Base-by-base conservation (phyloP, 2,329 filamentous ascomycete species). In the Colletotrichum liaoningense region DNA sequence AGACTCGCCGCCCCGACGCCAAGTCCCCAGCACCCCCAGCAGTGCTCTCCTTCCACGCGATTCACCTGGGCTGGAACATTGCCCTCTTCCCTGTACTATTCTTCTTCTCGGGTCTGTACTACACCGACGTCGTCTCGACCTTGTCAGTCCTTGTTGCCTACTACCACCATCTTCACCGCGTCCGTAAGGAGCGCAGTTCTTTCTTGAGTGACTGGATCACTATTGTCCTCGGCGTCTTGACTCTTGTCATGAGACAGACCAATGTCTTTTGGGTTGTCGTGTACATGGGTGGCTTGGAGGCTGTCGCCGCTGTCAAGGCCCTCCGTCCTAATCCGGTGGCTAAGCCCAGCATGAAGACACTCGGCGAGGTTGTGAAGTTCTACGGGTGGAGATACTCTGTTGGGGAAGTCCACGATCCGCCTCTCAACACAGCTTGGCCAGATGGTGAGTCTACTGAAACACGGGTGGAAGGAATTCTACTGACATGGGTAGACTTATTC, bases 251-350 rank as follows among this genome's bases (percentile, higher is more conserved):
- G 86, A 89, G 97, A 28, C 97, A 99, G 82, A 99, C 97, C 0
- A 99, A 99, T 78, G 93, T 98, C 69, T 98, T 99, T 80, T 99
- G 97, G 97, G 92, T 95, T 0, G 93, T 94, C 1, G 86, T 95
- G 0, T 95, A 94, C 78, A 90, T 95, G 78, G 93, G 93, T 24
- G 92, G 88, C 6, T 74, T 90, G 55, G 88, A 92, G 80, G 83
- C 84, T 56, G 81, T 90, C 2, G 86, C 88, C 76, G 86, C 83
- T 22, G 82, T 90, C 72, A 89, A 87, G 78, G 82, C 77, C 4
- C 78, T 89, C 33, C 80, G 78, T 19, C 83, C 83, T 0, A 71
- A 78, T 24, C 75, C 77, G 0, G 79, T 79, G 2, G 75, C 79
- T 7, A 79, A 79, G 28, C 82, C 83, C 0, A 63, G 38, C 3